Conservation (phyloP, 2,329 filamentous ascomycete genomes). For the Ceratocystis eucalypticola region DNA sequence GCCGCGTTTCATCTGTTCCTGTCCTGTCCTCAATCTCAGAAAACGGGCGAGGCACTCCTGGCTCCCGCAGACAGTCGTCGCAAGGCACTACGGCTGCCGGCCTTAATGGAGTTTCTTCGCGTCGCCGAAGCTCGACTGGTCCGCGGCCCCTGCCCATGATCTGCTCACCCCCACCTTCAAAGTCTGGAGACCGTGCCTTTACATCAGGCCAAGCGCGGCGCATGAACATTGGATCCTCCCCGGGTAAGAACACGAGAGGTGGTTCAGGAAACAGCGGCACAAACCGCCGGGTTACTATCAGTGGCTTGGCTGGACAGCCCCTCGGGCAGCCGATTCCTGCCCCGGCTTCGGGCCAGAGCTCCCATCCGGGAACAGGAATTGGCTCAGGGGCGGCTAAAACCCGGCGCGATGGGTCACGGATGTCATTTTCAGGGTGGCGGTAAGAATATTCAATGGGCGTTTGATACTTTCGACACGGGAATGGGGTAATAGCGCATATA, state of each 20-base stretch:
- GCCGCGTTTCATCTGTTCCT: slow-evolving; percentile 28
- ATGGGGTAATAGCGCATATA: too few species aligned
- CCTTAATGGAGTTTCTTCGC: slow-evolving; percentile 28
- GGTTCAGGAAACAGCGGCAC: slow-evolving; percentile 23
- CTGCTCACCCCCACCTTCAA: slow-evolving; percentile 35
- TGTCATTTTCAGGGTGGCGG: neutral
- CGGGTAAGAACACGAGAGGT: slow-evolving; percentile 28
- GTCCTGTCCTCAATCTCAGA: slow-evolving; percentile 35
- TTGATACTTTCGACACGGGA: neutral
- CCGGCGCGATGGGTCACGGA: slow-evolving; percentile 3
- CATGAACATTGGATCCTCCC: slow-evolving; percentile 37
- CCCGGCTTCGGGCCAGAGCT: neutral
- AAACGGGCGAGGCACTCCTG: slow-evolving; percentile 31
- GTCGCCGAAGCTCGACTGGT: slow-evolving; percentile 37
- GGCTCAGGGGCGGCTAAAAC: neutral
- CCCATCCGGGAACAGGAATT: neutral
- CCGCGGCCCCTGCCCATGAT: slow-evolving; percentile 41
- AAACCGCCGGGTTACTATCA: slow-evolving; percentile 29
- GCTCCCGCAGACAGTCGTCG: neutral
- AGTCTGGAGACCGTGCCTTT: slow-evolving; percentile 26
- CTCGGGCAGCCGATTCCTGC: neutral
- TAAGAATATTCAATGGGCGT: neutral
- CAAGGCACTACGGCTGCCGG: neutral
- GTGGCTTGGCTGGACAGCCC: slow-evolving; percentile 23
- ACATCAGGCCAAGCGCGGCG: slow-evolving; percentile 43